Conservation (phyloP, 2,329 filamentous ascomycete genomes). For the Ophiosphaerella narmari region DNA sequence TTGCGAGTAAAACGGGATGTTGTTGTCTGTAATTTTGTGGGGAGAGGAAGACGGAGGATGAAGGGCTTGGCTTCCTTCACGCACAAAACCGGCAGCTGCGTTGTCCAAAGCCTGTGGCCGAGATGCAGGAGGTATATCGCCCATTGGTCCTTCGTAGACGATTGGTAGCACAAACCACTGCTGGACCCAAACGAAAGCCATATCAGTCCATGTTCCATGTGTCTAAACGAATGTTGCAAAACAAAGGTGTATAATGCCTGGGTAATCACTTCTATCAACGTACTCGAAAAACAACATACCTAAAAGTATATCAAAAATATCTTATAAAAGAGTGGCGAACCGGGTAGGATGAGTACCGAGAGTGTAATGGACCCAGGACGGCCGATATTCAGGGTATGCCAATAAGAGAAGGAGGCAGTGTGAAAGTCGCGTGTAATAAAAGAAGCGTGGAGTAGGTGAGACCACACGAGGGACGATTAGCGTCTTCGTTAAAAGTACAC, state of each 20-base stretch:
- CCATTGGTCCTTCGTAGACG: conserved; percentile 47
- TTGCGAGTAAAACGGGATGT: conserved; percentile 45
- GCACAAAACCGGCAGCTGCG: conserved; percentile 33
- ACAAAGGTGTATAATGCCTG: conserved; percentile 22
- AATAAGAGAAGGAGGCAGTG: conserved; percentile 37
- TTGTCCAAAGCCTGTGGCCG: conserved; percentile 37
- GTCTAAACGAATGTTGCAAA: conserved; percentile 20
- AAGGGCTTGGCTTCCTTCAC: conserved; percentile 27
- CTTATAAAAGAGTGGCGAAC: conserved; percentile 36
- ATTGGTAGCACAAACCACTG: conserved; percentile 50
- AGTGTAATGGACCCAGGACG: conserved; percentile 24
- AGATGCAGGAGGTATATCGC: conserved; percentile 42
- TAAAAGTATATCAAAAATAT: conserved; percentile 38
- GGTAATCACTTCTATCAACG: conserved; percentile 7
- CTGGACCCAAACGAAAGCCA: conserved; percentile 49
- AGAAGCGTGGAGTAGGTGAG: conserved; percentile 34
- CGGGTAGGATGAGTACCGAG: conserved; percentile 37
- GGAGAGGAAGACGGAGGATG: conserved; percentile 15
- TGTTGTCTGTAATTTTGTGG: conserved; percentile 28
- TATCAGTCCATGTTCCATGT: conserved; percentile 46
- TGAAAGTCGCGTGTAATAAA: conserved; percentile 42
- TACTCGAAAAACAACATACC: conserved; percentile 38
- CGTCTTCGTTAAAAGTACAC: conserved; percentile 34
- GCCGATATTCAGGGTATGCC: conserved; percentile 32
- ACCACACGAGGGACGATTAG: conserved; percentile 42